Conservation (phyloP, 306 rosid genomes). For the Rosa lucieae region DNA sequence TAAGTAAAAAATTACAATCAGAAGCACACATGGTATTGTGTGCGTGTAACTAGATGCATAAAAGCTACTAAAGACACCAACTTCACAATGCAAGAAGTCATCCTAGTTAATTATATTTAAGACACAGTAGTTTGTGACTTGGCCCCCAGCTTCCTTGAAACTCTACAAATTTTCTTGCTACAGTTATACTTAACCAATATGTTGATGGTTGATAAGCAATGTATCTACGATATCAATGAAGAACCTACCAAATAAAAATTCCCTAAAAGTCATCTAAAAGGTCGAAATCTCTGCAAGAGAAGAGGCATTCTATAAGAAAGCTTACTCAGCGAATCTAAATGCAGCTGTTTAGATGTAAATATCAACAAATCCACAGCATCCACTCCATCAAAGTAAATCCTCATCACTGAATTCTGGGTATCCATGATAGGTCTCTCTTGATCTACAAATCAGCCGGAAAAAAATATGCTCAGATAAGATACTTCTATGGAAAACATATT, state of each 20-base stretch:
- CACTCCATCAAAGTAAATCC: too few species aligned
- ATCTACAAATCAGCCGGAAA: slow-evolving; percentile 37
- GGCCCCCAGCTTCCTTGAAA: background rate
- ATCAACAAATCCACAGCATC: too few species aligned
- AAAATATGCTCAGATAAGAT: background rate
- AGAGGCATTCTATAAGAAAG: too few species aligned
- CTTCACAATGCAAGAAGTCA: background rate
- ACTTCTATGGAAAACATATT: slow-evolving; percentile 2
- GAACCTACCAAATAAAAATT: too few species aligned
- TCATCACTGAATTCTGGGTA: background rate
- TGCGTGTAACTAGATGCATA: background rate
- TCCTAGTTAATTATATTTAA: background rate
- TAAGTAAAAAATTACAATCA: background rate
- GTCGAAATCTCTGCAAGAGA: too few species aligned
- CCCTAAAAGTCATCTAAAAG: too few species aligned
- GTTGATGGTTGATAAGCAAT: too few species aligned
- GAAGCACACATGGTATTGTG: background rate
- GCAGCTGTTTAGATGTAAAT: too few species aligned
- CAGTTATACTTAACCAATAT: too few species aligned
- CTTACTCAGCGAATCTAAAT: too few species aligned
- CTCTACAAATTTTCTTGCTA: background rate
- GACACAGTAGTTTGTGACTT: background rate
- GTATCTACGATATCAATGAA: too few species aligned
- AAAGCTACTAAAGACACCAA: background rate
- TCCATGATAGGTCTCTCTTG: slow-evolving; percentile 45